A percentile compares a stretch with the other conserved stretches of the same genome.
phyloP scores from a whole-genome alignment of 331 rosid species.

The Malus hybrid region DNA sequence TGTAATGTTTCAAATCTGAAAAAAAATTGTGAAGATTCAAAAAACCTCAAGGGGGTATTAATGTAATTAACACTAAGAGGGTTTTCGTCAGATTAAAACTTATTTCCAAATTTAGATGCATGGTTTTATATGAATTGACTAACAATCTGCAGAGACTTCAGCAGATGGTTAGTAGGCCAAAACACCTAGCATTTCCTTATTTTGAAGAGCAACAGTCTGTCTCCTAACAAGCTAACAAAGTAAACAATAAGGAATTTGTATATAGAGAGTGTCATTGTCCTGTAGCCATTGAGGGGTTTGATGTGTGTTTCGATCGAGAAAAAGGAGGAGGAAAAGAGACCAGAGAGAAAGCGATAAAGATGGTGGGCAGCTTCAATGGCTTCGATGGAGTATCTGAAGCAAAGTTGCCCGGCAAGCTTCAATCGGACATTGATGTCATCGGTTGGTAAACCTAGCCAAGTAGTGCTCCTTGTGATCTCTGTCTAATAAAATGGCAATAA shows the following conservation, averaged over 20 bases:
- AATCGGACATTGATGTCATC: not conserved
- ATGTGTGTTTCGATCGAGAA: not conserved
- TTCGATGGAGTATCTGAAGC: slow-evolving; percentile 7
- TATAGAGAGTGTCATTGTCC: not conserved
- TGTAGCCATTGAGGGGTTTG: not conserved
- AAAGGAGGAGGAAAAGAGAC: not conserved
- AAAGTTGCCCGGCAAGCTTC: not conserved
- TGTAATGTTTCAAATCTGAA: no score
- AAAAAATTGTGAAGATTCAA: no score
- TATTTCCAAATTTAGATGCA: not conserved
- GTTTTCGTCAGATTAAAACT: no score
- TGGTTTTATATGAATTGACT: not conserved
- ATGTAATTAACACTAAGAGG: no score
- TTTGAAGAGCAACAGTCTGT: not conserved
- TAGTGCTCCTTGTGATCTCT: not conserved
- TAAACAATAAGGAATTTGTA: not conserved
- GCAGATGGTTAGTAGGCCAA: not conserved
- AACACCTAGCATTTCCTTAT: not conserved
- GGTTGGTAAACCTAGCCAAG: not conserved
- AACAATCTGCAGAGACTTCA: not conserved
- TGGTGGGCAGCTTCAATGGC: not conserved
- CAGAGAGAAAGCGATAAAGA: not conserved
- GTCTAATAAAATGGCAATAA: no score
- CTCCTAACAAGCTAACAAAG: not conserved
- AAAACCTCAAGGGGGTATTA: no score